phyloP scores from a whole-genome alignment of 1,284 basidiomycete genomes.

The Melampsora abietis-canadensis region DNA sequence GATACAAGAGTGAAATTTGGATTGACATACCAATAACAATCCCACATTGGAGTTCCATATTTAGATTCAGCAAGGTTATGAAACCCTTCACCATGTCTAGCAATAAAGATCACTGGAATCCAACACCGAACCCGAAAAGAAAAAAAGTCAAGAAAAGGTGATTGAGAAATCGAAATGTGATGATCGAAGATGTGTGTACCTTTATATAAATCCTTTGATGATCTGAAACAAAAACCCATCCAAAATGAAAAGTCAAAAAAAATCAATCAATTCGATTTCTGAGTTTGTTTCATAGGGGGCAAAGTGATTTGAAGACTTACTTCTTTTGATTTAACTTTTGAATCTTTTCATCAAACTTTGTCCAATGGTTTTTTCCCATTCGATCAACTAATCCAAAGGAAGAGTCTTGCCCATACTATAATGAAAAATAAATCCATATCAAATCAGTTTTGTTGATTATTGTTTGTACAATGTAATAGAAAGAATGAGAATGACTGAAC shows the following conservation, averaged over 20 bases:
- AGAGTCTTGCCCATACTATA: constrained; percentile 15
- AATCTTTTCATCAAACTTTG: constrained; percentile 15
- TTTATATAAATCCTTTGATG: constrained; percentile 13
- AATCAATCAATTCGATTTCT: background rate
- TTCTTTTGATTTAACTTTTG: background rate
- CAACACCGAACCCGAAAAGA: too few relatives aligned
- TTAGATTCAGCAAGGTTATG: constrained; percentile 69
- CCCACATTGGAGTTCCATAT: constrained; percentile 60
- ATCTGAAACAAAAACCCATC: background rate
- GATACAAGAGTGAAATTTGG: too few relatives aligned
- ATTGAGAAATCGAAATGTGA: too few relatives aligned
- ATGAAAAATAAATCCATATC: too few relatives aligned
- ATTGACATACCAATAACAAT: constrained; percentile 46
- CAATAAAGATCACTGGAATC: constrained; percentile 62
- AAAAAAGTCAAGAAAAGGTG: too few relatives aligned
- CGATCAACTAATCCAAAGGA: constrained; percentile 32
- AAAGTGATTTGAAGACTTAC: too few relatives aligned
- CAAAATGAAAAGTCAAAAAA: background rate
- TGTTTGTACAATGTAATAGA: background rate
- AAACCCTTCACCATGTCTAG: constrained; percentile 69
- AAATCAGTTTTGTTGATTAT: background rate
- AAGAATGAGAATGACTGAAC: background rate
- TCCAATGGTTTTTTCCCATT: background rate
- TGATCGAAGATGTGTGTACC: too few relatives aligned
- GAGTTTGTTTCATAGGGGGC: too few relatives aligned